Evolutionary conservation across 164 flowering plant species (phyloP).

Genomic region (Magnolia officinalis): DNA sequence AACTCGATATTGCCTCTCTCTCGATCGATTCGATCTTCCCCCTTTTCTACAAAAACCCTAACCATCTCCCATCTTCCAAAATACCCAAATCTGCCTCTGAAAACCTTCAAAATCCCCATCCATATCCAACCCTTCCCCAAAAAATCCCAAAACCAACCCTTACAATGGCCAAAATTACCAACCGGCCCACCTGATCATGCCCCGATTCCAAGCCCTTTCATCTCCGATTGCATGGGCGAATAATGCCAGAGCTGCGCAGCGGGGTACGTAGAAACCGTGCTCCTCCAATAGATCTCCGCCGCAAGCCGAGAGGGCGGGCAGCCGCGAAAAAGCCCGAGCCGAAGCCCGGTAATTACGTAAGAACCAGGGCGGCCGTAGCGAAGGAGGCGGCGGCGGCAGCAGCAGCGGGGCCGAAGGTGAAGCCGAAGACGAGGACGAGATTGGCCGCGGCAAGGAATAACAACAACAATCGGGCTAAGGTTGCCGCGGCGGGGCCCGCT

Average conservation of each 20-base stretch:
- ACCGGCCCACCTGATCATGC: constrained; percentile 29
- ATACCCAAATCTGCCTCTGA: background rate
- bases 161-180: background rate
- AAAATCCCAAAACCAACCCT: background rate
- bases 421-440: constrained; percentile 23
- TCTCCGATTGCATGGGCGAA: constrained; percentile 50
- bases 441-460: constrained; percentile 16
- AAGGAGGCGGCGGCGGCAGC: constrained; percentile 27
- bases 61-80: background rate
- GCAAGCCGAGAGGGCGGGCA: constrained; percentile 15
- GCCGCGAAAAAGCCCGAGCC: constrained; percentile 26
- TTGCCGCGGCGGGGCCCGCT: constrained; percentile 11
- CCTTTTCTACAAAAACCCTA: background rate
- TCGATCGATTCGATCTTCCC: background rate
- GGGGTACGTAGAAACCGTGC: constrained; percentile 59
- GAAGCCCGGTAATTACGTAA: constrained; percentile 30
- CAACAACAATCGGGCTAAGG: constrained; percentile 14
- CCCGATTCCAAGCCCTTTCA: constrained; percentile 17
- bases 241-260: constrained; percentile 73
- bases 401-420: constrained; percentile 7
- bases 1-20: background rate
- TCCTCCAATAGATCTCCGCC: constrained; percentile 25
- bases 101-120: too few species aligned
- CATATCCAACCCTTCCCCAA: too few species aligned
- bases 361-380: constrained; percentile 60